Evolutionary conservation across 768 basidiomycete species (phyloP), one percentile per base, ranked within the genome.

Genomic region (Lanmaoa rubissima): DNA sequence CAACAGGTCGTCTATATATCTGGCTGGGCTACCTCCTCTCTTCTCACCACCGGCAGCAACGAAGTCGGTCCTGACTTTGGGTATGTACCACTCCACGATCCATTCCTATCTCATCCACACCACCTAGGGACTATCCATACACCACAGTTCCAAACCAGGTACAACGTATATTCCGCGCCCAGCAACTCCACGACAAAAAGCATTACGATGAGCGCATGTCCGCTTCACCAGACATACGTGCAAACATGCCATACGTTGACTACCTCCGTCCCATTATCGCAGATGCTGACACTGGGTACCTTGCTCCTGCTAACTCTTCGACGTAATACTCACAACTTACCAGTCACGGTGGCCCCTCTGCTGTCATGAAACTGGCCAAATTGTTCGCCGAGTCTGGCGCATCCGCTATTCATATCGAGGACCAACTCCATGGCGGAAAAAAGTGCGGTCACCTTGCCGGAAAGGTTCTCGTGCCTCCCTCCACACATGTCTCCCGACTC

Each of bases 141-240:
- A 94, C 93, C 11, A 96, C 94, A 1, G 93, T 98, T 16, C 94
- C 95, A 24, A 96, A 97, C 69, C 94, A 96, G 69, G 94, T 97
- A 0, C 90, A 96, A 54, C 82, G 92, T 47, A 79, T 97, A 49
- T 91, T 92, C 76, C 90, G 92, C 51, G 91, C 94, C 0, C 95
- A 97, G 71, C 89, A 92, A 64, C 77, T 94, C 53, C 94, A 97
- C 68, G 94, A 97, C 76, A 87, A 85, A 74, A 96, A 95, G 67
- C 89, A 94, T 65, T 94, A 91, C 65, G 92, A 95, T 65, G 92
- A 92, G 64, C 84, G 93, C 34, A 78, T 92, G 74, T 77, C 81
- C 16, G 78, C 82, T 39, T 78, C 85, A 28, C 75, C 79, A 5
- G 87, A 87, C 61, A 79, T 82, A 58, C 80, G 90, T 48, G 79